A percentile compares a stretch with the other conserved stretches of the same genome.
These are phyloP conservation scores for Mycena metata DNA, from an alignment of 768 basidiomycete species.

Conservation along the genomic window DNA sequence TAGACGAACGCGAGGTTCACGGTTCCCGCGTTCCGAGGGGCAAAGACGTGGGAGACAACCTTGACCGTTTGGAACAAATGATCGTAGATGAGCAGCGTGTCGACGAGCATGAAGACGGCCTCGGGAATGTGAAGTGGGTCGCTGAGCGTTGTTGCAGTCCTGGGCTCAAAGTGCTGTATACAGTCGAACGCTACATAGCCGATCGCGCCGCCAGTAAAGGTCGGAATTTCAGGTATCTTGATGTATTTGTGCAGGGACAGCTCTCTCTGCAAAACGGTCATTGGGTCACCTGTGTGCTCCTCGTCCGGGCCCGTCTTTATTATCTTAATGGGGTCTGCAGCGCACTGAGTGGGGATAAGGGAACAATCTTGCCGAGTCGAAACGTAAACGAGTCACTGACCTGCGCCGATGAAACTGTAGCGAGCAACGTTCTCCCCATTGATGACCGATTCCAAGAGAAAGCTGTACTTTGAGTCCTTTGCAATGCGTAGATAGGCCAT, in stretches of 20 bases:
- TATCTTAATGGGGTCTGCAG: slow-evolving; percentile 90
- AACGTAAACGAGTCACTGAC: slow-evolving; percentile 54
- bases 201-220: slow-evolving; percentile 97
- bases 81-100: slow-evolving; percentile 96
- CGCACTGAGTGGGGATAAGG: not conserved
- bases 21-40: slow-evolving; percentile 75
- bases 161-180: slow-evolving; percentile 96
- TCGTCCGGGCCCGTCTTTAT: slow-evolving; percentile 90
- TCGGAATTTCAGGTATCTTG: slow-evolving; percentile 91
- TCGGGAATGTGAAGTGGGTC: slow-evolving; percentile 93
- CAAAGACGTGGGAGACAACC: slow-evolving; percentile 95
- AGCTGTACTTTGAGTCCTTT: slow-evolving; percentile 94
- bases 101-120: slow-evolving; percentile 95
- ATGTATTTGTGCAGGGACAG: slow-evolving; percentile 90
- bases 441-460: slow-evolving; percentile 93
- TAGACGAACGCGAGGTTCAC: slow-evolving; percentile 88
- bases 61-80: slow-evolving; percentile 96
- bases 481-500: slow-evolving; percentile 95
- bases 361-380: not conserved
- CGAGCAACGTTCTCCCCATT: slow-evolving; percentile 92
- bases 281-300: slow-evolving; percentile 89
- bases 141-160: slow-evolving; percentile 80
- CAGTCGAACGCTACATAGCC: slow-evolving; percentile 98
- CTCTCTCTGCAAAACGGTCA: slow-evolving; percentile 86
- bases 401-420: slow-evolving; percentile 96